Conservation (phyloP, 352 stramenopile species). For the Phytophthora rubi region DNA sequence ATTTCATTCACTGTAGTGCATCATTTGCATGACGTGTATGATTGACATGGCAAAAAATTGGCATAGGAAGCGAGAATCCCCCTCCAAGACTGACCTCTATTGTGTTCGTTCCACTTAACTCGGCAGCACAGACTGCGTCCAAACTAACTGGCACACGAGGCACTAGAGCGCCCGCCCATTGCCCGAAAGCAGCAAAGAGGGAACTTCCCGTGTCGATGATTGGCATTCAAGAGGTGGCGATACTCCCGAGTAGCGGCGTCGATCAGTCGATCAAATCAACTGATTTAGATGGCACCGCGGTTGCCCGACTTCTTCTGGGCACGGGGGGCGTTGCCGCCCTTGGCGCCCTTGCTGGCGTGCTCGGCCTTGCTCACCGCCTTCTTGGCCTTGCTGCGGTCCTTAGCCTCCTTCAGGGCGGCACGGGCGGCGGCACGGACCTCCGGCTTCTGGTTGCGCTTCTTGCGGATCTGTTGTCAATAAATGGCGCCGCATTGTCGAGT, state of each 20-base stretch:
- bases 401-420: conserved; percentile 93
- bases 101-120: conserved; percentile 40
- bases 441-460: conserved; percentile 97
- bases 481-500: background rate
- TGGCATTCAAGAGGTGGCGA: conserved; percentile 44
- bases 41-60: conserved; percentile 8
- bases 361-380: conserved; percentile 69
- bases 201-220: conserved; percentile 41
- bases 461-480: conserved; percentile 87
- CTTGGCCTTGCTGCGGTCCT: conserved; percentile 91
- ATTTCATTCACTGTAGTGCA: background rate
- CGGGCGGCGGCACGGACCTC: conserved; percentile 91
- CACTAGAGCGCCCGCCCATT: conserved; percentile 29
- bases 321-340: conserved; percentile 69
- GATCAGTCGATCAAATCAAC: conserved; percentile 33
- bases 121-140: conserved; percentile 27
- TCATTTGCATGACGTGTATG: background rate
- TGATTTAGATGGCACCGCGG: conserved; percentile 86
- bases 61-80: conserved; percentile 34
- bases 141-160: conserved; percentile 37
- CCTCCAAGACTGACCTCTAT: conserved; percentile 46
- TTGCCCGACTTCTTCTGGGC: conserved; percentile 91
- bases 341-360: conserved; percentile 62
- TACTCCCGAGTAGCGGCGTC: conserved; percentile 34
- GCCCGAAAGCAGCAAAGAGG: conserved; percentile 36